A percentile compares a stretch with the other conserved stretches of the same genome.
Evolutionary conservation across 1,284 basidiomycete species (phyloP).

Genomic region (Cryptococcus hybrid): DNA sequence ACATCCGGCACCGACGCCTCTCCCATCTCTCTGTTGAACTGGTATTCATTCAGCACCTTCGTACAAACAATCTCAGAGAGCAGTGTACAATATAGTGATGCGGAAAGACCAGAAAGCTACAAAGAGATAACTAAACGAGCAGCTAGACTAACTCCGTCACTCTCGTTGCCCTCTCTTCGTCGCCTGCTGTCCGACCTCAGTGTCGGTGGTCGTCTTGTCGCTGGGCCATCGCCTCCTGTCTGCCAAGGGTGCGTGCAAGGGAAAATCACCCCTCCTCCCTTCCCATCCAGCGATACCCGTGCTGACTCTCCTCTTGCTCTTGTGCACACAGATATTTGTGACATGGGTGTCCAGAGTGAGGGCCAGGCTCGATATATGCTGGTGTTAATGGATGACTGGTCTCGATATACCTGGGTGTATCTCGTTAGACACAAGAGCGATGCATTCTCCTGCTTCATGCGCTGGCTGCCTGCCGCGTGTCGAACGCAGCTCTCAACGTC

Average conservation of each 20-base stretch:
- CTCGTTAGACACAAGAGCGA: conserved; percentile 3
- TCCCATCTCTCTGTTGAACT: background rate
- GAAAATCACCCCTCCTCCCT: background rate
- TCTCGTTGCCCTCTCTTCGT: background rate
- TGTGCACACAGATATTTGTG: conserved; percentile 1
- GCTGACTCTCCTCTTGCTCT: conserved; percentile 3
- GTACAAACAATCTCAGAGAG: too few species aligned
- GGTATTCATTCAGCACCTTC: too few species aligned
- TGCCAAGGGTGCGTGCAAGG: background rate
- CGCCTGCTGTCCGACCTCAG: background rate
- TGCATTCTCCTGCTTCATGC: conserved; percentile 1
- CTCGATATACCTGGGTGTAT: conserved; percentile 1
- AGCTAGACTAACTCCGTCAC: too few species aligned
- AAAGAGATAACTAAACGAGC: too few species aligned
- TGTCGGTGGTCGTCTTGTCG: background rate
- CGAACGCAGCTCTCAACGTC: background rate
- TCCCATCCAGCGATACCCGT: background rate
- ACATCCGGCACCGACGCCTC: background rate
- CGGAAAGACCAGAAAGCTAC: too few species aligned
- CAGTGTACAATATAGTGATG: too few species aligned
- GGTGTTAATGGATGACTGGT: conserved; percentile 2
- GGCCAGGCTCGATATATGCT: conserved; percentile 4
- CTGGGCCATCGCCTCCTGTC: background rate
- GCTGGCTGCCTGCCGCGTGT: background rate
- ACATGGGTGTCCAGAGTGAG: background rate